These are phyloP conservation scores for Entomophthora muscae DNA, from an alignment of 371 early-diverging fungal genomes.

Conservation along the genomic window DNA sequence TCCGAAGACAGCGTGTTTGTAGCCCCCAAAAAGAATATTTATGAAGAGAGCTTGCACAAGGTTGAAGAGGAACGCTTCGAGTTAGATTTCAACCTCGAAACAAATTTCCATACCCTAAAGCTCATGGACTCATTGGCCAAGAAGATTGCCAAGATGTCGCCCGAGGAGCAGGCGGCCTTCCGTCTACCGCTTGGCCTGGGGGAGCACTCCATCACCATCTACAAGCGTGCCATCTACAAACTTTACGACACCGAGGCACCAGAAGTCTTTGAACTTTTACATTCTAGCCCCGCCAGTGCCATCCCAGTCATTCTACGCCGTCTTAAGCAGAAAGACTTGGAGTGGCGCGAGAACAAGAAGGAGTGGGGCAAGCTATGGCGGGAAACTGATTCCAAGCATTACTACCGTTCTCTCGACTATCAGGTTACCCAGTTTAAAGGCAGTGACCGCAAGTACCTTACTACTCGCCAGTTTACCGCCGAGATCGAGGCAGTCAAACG, in stretches of 20 bases:
- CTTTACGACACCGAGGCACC: constrained; percentile 79
- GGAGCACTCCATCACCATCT: constrained; percentile 67
- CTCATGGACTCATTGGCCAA: constrained; percentile 74
- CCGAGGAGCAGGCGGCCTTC: constrained; percentile 58
- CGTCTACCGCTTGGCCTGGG: constrained; percentile 58
- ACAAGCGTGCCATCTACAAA: constrained; percentile 78
- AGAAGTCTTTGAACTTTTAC: constrained; percentile 85
- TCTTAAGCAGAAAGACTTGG: constrained; percentile 94
- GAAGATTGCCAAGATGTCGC: constrained; percentile 50
- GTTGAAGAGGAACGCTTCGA: constrained; percentile 98
- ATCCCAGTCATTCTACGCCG: constrained; percentile 93
- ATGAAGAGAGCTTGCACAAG: constrained; percentile 89
- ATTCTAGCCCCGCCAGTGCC: constrained; percentile 79
- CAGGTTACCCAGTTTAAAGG: constrained; percentile 78
- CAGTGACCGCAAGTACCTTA: constrained; percentile 68
- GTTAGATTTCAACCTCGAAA: constrained; percentile 92
- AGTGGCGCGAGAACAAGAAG: constrained; percentile 70
- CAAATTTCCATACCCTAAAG: constrained; percentile 78
- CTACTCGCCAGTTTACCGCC: constrained; percentile 50
- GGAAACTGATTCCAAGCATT: constrained; percentile 83
- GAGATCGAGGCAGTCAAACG: constrained; percentile 67
- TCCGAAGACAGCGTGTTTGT: constrained; percentile 91
- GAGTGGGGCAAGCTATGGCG: constrained; percentile 94
- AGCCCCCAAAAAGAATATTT: constrained; percentile 81
- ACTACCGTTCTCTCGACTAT: constrained; percentile 92